Conservation (phyloP, 108 stramenopile genomes). For the Skeletonema menzelii region DNA sequence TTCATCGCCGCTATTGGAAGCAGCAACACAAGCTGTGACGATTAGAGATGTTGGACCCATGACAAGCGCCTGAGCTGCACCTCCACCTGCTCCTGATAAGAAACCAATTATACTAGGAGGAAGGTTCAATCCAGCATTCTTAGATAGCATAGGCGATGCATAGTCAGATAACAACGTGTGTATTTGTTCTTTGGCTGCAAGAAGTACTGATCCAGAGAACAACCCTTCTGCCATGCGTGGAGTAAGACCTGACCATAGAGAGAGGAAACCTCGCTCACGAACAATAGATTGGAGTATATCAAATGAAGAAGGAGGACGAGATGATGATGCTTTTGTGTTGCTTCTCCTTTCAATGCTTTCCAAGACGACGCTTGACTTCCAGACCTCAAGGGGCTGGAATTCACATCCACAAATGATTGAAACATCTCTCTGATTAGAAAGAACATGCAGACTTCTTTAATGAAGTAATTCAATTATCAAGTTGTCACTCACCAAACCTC, state of each 20-base stretch:
- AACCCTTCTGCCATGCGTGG: slow-evolving; percentile 36
- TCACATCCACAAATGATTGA: background rate
- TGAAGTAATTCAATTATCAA: background rate
- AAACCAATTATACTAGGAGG: slow-evolving; percentile 25
- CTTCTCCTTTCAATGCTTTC: slow-evolving; percentile 15
- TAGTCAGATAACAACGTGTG: slow-evolving; percentile 21
- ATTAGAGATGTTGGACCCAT: slow-evolving; percentile 35
- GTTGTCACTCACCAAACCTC: slow-evolving; percentile 26
- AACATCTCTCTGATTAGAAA: background rate
- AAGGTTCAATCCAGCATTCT: slow-evolving; percentile 9
- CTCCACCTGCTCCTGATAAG: slow-evolving; percentile 31
- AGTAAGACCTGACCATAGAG: slow-evolving; percentile 26
- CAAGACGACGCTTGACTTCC: slow-evolving; percentile 33
- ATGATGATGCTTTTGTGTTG: background rate
- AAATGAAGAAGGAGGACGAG: slow-evolving; percentile 7
- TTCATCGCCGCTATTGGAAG: slow-evolving; percentile 5
- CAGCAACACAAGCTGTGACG: slow-evolving; percentile 33
- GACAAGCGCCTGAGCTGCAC: slow-evolving; percentile 23
- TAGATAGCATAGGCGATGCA: slow-evolving; percentile 19
- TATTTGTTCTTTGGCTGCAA: slow-evolving; percentile 28
- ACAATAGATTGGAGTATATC: slow-evolving; percentile 15
- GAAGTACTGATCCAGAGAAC: slow-evolving; percentile 25
- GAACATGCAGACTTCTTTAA: background rate
- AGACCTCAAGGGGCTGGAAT: slow-evolving; percentile 34
- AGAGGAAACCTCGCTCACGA: slow-evolving; percentile 6